Conservation (phyloP, 768 basidiomycete genomes). For the Lactarius tabidus region DNA sequence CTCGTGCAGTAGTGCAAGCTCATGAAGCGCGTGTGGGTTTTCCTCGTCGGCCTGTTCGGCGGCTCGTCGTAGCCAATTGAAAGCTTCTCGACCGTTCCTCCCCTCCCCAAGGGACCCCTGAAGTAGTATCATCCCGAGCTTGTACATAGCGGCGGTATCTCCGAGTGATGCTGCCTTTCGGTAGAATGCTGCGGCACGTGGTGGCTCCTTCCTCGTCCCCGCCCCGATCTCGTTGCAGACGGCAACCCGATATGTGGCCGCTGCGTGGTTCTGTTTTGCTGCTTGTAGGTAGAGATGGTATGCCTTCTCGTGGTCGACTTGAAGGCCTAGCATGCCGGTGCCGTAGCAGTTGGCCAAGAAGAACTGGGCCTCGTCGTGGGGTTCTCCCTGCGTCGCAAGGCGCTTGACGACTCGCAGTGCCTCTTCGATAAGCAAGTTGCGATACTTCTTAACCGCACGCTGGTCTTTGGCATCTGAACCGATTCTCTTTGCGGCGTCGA, state of each 20-base stretch:
- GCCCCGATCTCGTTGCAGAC: constrained; percentile 99
- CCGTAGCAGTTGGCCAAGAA: constrained; percentile 97
- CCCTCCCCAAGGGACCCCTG: constrained; percentile 79
- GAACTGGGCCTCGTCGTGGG: constrained; percentile 96
- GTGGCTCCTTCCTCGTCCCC: constrained; percentile 84
- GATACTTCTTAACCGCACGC: constrained; percentile 84
- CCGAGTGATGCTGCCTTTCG: constrained; percentile 94
- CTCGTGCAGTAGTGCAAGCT: constrained; percentile 87
- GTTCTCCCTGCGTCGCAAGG: constrained; percentile 86
- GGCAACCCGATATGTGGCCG: constrained; percentile 93
- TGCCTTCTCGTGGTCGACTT: constrained; percentile 95
- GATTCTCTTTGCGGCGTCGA: constrained; percentile 95
- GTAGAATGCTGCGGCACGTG: constrained; percentile 91
- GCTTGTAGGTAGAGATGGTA: constrained; percentile 97
- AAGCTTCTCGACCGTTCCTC: constrained; percentile 85
- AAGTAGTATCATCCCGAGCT: constrained; percentile 96
- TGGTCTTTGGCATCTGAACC: constrained; percentile 69
- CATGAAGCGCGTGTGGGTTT: constrained; percentile 95
- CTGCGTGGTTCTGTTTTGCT: constrained; percentile 93
- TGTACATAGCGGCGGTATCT: constrained; percentile 99
- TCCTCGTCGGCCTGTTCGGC: constrained; percentile 98
- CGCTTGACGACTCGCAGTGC: constrained; percentile 89
- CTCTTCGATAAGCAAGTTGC: constrained; percentile 82
- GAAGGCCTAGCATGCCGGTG: constrained; percentile 91
- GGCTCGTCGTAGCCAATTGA: constrained; percentile 91